These are phyloP conservation scores for Aspergillus sp. DNA, from an alignment of 2,329 filamentous ascomycete genomes.

Conservation along the genomic window DNA sequence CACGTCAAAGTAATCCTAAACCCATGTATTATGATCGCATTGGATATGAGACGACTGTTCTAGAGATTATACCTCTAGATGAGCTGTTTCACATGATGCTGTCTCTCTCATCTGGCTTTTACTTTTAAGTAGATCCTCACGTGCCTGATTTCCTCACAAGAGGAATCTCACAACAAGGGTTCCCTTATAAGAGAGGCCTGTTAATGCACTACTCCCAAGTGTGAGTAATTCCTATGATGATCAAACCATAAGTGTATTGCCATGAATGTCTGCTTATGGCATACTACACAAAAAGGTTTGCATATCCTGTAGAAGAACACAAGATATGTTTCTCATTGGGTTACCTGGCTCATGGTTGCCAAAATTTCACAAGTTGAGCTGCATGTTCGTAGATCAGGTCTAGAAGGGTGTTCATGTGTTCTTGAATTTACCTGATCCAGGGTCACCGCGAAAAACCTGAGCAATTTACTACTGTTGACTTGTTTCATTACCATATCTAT, in stretches of 20 bases:
- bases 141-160: slow-evolving; percentile 4
- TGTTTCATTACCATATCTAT: no score
- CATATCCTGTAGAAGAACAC: slow-evolving; percentile 1
- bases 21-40: slow-evolving; percentile 1
- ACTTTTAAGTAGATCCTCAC: not conserved
- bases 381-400: no score
- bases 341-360: not conserved
- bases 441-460: no score
- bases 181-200: not conserved
- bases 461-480: no score
- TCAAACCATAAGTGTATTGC: slow-evolving; percentile 1
- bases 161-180: not conserved
- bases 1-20: no score
- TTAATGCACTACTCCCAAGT: slow-evolving; percentile 1
- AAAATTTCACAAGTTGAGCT: no score
- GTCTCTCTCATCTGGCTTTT: not conserved
- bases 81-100: not conserved
- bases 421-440: no score
- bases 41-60: slow-evolving; percentile 1
- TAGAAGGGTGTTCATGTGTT: no score
- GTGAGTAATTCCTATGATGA: not conserved
- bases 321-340: not conserved
- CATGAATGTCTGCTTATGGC: not conserved
- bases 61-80: not conserved
- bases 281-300: slow-evolving; percentile 1